Base-by-base conservation (phyloP, 371 early-diverging fungal genomes). In the Apophysomyces trapeziformis region DNA sequence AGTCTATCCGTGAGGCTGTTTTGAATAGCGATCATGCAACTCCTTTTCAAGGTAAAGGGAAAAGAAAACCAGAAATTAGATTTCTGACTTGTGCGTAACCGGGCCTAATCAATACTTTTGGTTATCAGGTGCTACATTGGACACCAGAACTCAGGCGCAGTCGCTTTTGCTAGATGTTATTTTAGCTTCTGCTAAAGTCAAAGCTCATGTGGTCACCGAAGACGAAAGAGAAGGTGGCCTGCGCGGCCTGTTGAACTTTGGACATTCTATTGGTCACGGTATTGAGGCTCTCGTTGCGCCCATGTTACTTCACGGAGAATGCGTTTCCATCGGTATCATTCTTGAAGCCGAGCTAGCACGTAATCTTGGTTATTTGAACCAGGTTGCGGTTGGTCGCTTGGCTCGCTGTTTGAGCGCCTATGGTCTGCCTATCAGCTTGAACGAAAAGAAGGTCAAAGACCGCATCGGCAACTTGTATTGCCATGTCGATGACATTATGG, bases 191-290 rank as follows among this genome's bases (percentile, higher is more conserved):
- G 96, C 89, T 38, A 79, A 89, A 8, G 94, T 96, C 77, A 98
- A 98, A 78, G 97, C 99, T 0, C 85, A 92, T 63, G 95, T 98
- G 12, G 99, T 97, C 14, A 96, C 97, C 0, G 85, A 89, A 45
- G 99, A 98, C 78, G 99, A 97, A 79, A 90, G 95, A 66, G 99
- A 98, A 79, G 89, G 92, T 26, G 98, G 97, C 9, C 83, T 98
- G 71, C 92, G 99, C 54, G 96, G 96, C 35, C 78, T 98, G 54
- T 89, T 98, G 61, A 98, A 98, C 75, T 98, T 96, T 86, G 99
- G 99, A 5, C 99, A 98, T 77, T 90, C 96, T 3, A 89, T 98
- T 64, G 99, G 99, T 38, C 99, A 98, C 61, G 99, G 96, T 46
- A 93, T 96, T 62, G 99, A 98, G 79, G 97, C 96, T 16, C 87